Evolutionary conservation across 495 filamentous ascomycete genomes (phyloP).

Genomic region (Penicillium steckii): DNA sequence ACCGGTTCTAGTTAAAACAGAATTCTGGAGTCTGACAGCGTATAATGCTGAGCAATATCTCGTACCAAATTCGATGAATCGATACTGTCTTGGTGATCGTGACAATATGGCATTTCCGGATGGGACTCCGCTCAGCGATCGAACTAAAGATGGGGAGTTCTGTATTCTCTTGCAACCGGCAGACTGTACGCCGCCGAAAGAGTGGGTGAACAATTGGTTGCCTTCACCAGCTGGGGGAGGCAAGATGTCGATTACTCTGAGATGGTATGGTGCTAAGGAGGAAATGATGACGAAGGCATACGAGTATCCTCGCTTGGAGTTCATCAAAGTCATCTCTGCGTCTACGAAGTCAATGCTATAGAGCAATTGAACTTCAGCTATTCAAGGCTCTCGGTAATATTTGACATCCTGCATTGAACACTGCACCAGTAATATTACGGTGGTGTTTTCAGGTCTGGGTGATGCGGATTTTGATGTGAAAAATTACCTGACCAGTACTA

Average conservation of each 20-base stretch:
- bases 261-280: background rate
- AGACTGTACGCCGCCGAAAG: background rate
- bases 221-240: background rate
- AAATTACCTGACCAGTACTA: too few relatives aligned
- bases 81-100: background rate
- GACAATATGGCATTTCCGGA: background rate
- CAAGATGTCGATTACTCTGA: background rate
- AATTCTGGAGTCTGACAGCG: background rate
- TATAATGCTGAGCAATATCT: background rate
- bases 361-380: background rate
- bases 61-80: background rate
- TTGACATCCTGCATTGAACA: too few relatives aligned
- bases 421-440: too few relatives aligned
- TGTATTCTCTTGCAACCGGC: background rate
- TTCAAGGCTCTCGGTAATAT: too few relatives aligned
- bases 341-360: background rate
- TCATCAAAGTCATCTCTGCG: background rate
- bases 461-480: too few relatives aligned
- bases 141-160: background rate
- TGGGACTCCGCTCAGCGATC: background rate
- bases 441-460: too few relatives aligned
- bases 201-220: background rate
- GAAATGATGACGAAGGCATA: background rate
- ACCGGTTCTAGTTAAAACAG: background rate
- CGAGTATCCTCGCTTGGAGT: background rate